Evolutionary conservation across 1,139 yeast species (phyloP).

Genomic region (Hemisphaericaspora xylofermentans): DNA sequence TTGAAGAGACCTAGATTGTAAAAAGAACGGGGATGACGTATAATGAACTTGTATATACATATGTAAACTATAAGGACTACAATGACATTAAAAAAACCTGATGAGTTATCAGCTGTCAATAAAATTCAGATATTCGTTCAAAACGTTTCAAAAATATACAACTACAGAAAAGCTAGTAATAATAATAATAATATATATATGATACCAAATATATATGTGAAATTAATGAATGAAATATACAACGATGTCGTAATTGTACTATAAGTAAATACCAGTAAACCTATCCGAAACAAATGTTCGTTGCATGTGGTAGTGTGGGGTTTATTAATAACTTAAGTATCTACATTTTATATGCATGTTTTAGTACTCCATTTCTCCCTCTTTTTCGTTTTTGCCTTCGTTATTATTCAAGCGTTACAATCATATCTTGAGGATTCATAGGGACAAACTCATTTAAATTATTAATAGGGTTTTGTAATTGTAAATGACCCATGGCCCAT

Average conservation of each 20-base stretch:
- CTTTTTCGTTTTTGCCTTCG: not conserved
- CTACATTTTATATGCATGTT: not conserved
- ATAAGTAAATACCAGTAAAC: not conserved
- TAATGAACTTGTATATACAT: not conserved
- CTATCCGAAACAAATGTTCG: too few relatives aligned
- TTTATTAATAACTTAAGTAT: not conserved
- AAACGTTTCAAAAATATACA: slow-evolving; percentile 2
- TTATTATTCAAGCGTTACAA: slow-evolving; percentile 34
- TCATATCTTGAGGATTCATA: slow-evolving; percentile 33
- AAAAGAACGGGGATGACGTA: not conserved
- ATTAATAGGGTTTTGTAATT: slow-evolving; percentile 21
- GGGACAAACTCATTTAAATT: slow-evolving; percentile 35
- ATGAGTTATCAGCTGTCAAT: too few relatives aligned
- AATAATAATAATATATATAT: not conserved
- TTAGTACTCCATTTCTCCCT: not conserved
- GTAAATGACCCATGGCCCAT: slow-evolving; percentile 35
- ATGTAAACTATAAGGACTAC: too few relatives aligned
- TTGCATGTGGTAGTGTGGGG: not conserved
- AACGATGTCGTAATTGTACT: not conserved
- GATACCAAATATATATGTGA: not conserved
- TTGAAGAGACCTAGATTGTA: slow-evolving; percentile 2
- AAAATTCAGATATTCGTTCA: not conserved
- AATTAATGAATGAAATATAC: not conserved
- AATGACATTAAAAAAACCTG: too few relatives aligned
- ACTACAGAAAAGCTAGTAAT: not conserved